Evolutionary conservation across 768 basidiomycete genomes (phyloP), one percentile per base, ranked within the genome.

Genomic region (Tylopilus intermedius): DNA sequence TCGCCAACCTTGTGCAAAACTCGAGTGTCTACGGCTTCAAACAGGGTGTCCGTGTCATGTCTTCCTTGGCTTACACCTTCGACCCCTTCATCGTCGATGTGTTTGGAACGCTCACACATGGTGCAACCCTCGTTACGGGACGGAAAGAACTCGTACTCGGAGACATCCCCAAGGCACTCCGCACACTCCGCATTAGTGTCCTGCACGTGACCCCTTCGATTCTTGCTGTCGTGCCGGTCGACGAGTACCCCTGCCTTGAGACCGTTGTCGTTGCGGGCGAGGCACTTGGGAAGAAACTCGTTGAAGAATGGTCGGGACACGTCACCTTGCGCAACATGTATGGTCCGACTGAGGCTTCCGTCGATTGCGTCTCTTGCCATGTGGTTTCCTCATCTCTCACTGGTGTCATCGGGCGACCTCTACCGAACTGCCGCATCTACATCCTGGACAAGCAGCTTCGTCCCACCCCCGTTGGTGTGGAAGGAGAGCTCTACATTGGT

Each of bases 281-380:
- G 43, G 60, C 61, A 8, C 60, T 62, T 8, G 54, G 60, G n/a
- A 62, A 56, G 44, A 62, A 62, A 22, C 47, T 62, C 8, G 56
- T 62, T n/a, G 51, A 61, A 43, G 59, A 62, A 27, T 68, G 63
- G 65, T 62, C 59, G 2, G 51, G 53, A 32, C 59, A 42, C 3
- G 63, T 71, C 46, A 59, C 51, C 26, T 41, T 69, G 33, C 66
- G 61, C 38, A 69, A 69, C 54, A 68, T 65, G 63, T 71, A 71
- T 41, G 68, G 67, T n/a, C 68, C 68, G 10, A 69, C 68, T 5
- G 68, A 69, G 44, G 62, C 69, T 35, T 53, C 68, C 11, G 61
- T 69, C 15, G 66, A 68, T 46, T 67, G 66, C 32, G 58, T 62
- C 0, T 63, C 62, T 15, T 68, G 60, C 47, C 61, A 65, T 29